Evolutionary conservation across 805 yeast genomes (phyloP).

Genomic region (Spathaspora gorwiae): DNA sequence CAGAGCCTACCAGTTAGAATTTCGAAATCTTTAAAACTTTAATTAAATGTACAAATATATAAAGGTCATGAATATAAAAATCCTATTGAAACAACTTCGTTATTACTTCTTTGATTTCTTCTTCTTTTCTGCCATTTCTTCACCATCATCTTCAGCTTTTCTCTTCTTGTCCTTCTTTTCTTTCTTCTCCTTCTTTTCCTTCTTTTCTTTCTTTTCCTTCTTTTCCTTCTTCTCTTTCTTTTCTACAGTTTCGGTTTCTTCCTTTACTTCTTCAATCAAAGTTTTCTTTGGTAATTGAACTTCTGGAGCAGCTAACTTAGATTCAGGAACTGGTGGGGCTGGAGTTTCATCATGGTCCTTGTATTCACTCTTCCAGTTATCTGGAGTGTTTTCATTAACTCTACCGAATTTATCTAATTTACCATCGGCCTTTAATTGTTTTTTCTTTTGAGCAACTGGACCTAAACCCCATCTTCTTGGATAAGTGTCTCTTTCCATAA

Average conservation of each 20-base stretch:
- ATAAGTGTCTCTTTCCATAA: constrained; percentile 98
- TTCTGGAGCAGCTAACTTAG: constrained; percentile 46
- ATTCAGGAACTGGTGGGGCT: constrained; percentile 56
- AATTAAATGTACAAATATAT: constrained; percentile 2
- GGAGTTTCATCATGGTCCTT: constrained; percentile 60
- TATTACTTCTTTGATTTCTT: constrained; percentile 41
- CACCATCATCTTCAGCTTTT: constrained; percentile 32
- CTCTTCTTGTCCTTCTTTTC: constrained; percentile 59
- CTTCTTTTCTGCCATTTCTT: constrained; percentile 46
- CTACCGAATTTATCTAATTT: constrained; percentile 95
- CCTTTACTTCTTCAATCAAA: constrained; percentile 39
- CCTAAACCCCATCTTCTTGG: constrained; percentile 99
- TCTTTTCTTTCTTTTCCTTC: constrained; percentile 43
- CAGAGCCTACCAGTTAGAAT: too few relatives aligned
- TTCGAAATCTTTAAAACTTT: not conserved
- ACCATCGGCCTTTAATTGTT: constrained; percentile 95
- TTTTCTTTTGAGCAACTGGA: constrained; percentile 97
- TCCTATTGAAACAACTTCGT: not conserved
- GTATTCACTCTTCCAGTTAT: constrained; percentile 82
- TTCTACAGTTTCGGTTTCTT: constrained; percentile 15
- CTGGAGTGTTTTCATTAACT: constrained; percentile 90
- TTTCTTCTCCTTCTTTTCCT: constrained; percentile 47
- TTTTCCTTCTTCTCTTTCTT: constrained; percentile 23
- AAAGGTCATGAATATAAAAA: not conserved
- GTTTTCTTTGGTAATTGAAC: constrained; percentile 48